Conservation (phyloP, 2,329 filamentous ascomycete species). For the Rhinocladiella mackenziei region DNA sequence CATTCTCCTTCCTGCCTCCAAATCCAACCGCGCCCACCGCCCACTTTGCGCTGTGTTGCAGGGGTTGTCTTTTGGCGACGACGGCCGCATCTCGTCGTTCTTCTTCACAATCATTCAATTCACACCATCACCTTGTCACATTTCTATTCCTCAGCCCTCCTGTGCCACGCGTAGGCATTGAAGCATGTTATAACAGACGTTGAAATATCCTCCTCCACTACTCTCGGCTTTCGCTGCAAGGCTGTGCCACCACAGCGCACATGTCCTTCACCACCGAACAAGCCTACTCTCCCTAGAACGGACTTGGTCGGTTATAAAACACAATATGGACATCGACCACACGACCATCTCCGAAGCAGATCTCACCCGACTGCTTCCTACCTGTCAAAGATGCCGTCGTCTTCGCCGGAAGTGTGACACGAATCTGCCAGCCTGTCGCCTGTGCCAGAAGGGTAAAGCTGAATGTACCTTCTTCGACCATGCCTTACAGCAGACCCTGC, state of each 20-base stretch:
- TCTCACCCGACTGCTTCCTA: slow-evolving; percentile 29
- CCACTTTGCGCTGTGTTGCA: too few species aligned
- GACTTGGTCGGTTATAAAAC: slow-evolving; percentile 23
- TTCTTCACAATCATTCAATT: too few species aligned
- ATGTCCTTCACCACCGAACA: slow-evolving; percentile 20
- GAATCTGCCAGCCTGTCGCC: slow-evolving; percentile 30
- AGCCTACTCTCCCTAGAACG: slow-evolving; percentile 13
- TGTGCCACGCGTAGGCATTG: too few species aligned
- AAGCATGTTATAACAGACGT: too few species aligned
- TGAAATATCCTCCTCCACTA: background rate
- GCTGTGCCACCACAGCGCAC: slow-evolving; percentile 23
- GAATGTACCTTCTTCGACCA: slow-evolving; percentile 33
- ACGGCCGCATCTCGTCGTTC: too few species aligned
- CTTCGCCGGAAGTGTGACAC: slow-evolving; percentile 32
- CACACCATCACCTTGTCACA: background rate
- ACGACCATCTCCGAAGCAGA: slow-evolving; percentile 31
- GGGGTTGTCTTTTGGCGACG: too few species aligned
- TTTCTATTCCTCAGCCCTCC: too few species aligned
- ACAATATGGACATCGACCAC: slow-evolving; percentile 22
- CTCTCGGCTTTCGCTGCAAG: slow-evolving; percentile 14
- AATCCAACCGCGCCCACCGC: too few species aligned
- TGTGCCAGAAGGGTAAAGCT: slow-evolving; percentile 32
- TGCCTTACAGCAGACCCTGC: slow-evolving; percentile 30
- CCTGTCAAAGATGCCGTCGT: slow-evolving; percentile 31
- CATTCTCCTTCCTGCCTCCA: too few species aligned